phyloP scores from a whole-genome alignment of 2,329 filamentous ascomycete species.

The Curvularia eragrostidis region DNA sequence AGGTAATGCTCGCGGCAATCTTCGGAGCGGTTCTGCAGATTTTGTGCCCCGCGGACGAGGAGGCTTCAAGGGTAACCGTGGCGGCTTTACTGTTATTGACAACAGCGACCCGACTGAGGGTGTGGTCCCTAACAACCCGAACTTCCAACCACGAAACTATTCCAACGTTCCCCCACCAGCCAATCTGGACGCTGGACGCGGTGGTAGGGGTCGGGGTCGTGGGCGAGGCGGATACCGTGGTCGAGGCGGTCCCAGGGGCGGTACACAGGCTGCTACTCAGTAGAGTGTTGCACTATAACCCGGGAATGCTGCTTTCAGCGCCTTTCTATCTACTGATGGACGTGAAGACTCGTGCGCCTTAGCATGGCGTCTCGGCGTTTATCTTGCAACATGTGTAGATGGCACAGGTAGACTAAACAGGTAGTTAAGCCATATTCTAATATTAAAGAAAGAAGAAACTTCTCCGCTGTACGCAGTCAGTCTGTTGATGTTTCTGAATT shows the following conservation, averaged over 20 bases:
- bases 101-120: constrained; percentile 60
- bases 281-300: constrained; percentile 6
- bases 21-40: constrained; percentile 31
- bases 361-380: constrained; percentile 6
- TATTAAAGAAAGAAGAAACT: not conserved
- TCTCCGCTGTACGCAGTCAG: not conserved
- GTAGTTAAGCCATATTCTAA: not conserved
- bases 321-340: not conserved
- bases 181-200: constrained; percentile 38
- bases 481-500: not conserved
- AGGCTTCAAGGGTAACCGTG: constrained; percentile 47
- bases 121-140: constrained; percentile 62
- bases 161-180: constrained; percentile 48
- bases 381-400: constrained; percentile 1
- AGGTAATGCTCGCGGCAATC: constrained; percentile 40
- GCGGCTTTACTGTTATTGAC: constrained; percentile 57
- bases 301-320: not conserved
- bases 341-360: not conserved
- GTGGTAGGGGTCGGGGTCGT: constrained; percentile 42
- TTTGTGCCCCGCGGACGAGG: constrained; percentile 52
- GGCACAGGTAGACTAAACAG: constrained; percentile 1
- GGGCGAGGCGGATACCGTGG: constrained; percentile 43
- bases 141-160: constrained; percentile 61
- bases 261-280: constrained; percentile 29
- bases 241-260: constrained; percentile 39